Conservation (phyloP, 768 basidiomycete genomes). For the Leccinum aurantiacum region DNA sequence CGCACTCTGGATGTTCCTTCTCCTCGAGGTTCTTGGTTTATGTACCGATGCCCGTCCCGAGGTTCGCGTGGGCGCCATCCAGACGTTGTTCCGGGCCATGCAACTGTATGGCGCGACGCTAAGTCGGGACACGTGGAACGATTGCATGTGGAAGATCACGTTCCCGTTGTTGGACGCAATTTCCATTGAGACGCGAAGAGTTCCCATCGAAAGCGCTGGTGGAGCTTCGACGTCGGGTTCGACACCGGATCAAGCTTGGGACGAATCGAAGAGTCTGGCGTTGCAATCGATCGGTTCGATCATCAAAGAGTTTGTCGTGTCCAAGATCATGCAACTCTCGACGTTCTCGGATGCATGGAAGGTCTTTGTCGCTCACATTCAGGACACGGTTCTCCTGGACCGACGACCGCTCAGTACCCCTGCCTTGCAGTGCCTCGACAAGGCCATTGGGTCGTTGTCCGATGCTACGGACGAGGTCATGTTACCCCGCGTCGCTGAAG, state of each 20-base stretch:
- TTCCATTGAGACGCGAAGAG: conserved; percentile 52
- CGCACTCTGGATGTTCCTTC: conserved; percentile 90
- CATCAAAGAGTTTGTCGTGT: conserved; percentile 73
- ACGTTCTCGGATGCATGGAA: conserved; percentile 75
- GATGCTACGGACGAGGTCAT: conserved; percentile 29
- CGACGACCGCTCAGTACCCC: conserved; percentile 72
- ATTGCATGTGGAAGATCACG: conserved; percentile 88
- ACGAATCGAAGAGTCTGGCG: conserved; percentile 86
- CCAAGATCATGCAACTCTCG: conserved; percentile 70
- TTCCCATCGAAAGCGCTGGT: conserved; percentile 15
- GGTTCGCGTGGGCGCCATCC: conserved; percentile 90
- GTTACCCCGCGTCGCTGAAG: conserved; percentile 42
- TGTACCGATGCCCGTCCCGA: conserved; percentile 83
- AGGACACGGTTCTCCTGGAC: conserved; percentile 67
- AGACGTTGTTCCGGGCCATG: conserved; percentile 91
- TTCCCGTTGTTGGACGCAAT: conserved; percentile 82
- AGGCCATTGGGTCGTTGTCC: conserved; percentile 63
- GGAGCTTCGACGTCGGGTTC: conserved; percentile 9
- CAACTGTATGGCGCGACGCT: conserved; percentile 91
- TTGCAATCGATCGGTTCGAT: conserved; percentile 82
- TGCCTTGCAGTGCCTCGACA: conserved; percentile 82
- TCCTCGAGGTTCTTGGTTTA: conserved; percentile 79
- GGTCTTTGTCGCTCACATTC: conserved; percentile 69
- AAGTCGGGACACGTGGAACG: conserved; percentile 80
- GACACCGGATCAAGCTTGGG: conserved; percentile 57